Evolutionary conservation across 495 filamentous ascomycete genomes (phyloP), one percentile per base, ranked within the genome.

Genomic region (Podospora didyma): DNA sequence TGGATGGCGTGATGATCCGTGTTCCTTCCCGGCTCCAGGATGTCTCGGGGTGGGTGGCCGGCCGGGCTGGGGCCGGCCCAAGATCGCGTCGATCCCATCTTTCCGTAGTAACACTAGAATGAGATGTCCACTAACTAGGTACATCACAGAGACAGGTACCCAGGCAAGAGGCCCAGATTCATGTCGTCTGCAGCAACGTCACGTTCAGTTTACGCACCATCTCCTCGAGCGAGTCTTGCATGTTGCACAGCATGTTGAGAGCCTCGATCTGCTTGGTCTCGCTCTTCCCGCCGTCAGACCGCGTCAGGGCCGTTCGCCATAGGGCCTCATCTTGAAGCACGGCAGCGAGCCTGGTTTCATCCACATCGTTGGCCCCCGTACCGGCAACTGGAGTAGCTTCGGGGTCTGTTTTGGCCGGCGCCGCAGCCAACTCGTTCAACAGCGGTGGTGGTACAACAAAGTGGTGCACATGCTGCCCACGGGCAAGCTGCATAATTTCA

Each of bases 191-290:
- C 1, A 44, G 7, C 3, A 51, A 19, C 34, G 26, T 31, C 0
- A 14, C 31, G 42, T 61, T 55, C 22, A 46, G 20, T 47, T 22
- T 22, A 61, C 62, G 58, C 61, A 79, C 74, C 24, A 83, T 50
- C 26, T 57, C 64, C 57, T 82, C 80, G 17, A 85, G 47, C 49
- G 69, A 74, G 39, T 80, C 72, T 60, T 87, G 83, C 72, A 81
- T 80, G 17, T 82, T 76, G 19, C 75, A 78, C 66, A 87, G 86
- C 28, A 84, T 82, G 59, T 82, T 80, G 42, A 88, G 71, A 16
- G 84, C 83, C 76, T 84, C 74, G 14, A 66, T 79, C 59, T 81
- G 59, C 66, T 83, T 85, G 19, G 62, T 66, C 65, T 81, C 77
- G 17, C 75, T 75, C 37, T 73, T 72, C 0, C 82, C 82, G 28